Evolutionary conservation across 352 stramenopile species (phyloP).

Genomic region (Globisporangium orthogonon): DNA sequence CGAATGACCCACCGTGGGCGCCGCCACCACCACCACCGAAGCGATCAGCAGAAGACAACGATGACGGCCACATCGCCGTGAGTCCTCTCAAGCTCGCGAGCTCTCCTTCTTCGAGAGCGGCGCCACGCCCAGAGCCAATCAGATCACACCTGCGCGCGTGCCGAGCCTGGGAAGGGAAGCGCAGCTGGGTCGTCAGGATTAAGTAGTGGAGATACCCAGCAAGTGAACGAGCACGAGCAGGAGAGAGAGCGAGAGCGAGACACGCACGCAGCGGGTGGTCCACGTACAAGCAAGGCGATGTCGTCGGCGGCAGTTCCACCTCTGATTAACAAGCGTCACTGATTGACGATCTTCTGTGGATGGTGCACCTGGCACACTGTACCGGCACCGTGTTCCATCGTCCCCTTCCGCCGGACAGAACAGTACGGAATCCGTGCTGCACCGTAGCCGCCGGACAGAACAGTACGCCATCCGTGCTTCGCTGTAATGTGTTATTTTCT

Average conservation of each 20-base stretch:
- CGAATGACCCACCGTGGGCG: too few species aligned
- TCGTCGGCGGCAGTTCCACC: not conserved
- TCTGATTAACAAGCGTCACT: too few species aligned
- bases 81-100: too few species aligned
- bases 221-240: too few species aligned
- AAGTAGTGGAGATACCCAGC: too few species aligned
- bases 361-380: not conserved
- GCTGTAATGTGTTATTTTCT: too few species aligned
- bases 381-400: not conserved
- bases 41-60: not conserved
- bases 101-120: not conserved
- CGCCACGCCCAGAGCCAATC: slow-evolving; percentile 4
- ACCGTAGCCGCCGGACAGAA: too few species aligned
- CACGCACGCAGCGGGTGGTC: not conserved
- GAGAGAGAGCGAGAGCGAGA: too few species aligned
- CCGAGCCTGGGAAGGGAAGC: not conserved
- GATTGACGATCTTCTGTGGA: too few species aligned
- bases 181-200: not conserved
- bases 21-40: not conserved
- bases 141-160: slow-evolving; percentile 1
- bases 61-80: not conserved
- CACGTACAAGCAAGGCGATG: too few species aligned
- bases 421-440: not conserved
- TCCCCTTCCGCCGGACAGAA: not conserved
- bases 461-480: too few species aligned